Percentiles rank a stretch among this genome's conserved stretches.
Evolutionary conservation across 2,329 filamentous ascomycete genomes (phyloP).

Genomic region (Microcera coccophila): DNA sequence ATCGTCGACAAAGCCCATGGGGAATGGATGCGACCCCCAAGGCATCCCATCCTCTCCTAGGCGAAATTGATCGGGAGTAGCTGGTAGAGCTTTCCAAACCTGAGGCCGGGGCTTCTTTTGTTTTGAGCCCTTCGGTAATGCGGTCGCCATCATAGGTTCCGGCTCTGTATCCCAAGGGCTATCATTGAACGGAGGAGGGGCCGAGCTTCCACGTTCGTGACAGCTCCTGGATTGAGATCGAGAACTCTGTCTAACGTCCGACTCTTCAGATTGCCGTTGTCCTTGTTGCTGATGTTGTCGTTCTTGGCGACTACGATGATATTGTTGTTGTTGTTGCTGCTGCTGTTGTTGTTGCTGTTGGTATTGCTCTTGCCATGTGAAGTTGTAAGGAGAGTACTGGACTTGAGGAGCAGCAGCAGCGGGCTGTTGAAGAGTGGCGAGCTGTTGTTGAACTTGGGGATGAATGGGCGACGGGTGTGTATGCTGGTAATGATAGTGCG

Average conservation of each 20-base stretch:
- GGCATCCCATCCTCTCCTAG: slow-evolving; percentile 47
- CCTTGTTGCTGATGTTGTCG: slow-evolving; percentile 1
- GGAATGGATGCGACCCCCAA: slow-evolving; percentile 38
- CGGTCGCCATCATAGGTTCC: slow-evolving; percentile 27
- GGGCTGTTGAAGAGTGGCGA: slow-evolving; percentile 17
- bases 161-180: slow-evolving; percentile 44
- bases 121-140: slow-evolving; percentile 19
- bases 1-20: slow-evolving; percentile 16
- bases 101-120: slow-evolving; percentile 17
- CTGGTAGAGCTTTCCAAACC: slow-evolving; percentile 43
- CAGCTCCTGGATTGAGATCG: slow-evolving; percentile 25
- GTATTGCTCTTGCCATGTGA: slow-evolving; percentile 11
- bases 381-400: slow-evolving; percentile 8
- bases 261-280: slow-evolving; percentile 2
- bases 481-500: slow-evolving; percentile 5
- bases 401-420: slow-evolving; percentile 2
- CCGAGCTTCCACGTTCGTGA: slow-evolving; percentile 46
- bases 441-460: slow-evolving; percentile 10
- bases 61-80: slow-evolving; percentile 30
- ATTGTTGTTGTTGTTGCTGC: slow-evolving; percentile 3
- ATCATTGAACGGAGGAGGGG: slow-evolving; percentile 45
- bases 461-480: not conserved
- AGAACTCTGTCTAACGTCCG: slow-evolving; percentile 12
- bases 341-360: slow-evolving; percentile 11
- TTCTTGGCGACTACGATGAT: slow-evolving; percentile 3